Conservation (phyloP, 345 rosid species). For the Pugionium cornutum region DNA sequence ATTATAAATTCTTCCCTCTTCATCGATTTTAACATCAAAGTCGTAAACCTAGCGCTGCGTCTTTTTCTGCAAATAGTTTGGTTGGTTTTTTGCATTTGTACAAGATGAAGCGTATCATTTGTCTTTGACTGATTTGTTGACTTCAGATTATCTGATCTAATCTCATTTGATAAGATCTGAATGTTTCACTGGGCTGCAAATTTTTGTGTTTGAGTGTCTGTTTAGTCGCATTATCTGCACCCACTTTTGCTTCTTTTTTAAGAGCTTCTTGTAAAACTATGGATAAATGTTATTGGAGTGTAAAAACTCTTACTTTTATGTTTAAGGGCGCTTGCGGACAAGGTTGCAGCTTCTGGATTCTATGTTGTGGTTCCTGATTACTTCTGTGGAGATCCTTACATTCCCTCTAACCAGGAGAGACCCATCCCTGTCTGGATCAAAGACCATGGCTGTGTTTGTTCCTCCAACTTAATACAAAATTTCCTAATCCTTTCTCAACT, state of each 20-base stretch:
- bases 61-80: not conserved
- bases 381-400: conserved; percentile 56
- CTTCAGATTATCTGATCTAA: not conserved
- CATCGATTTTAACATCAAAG: not conserved
- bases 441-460: conserved; percentile 65
- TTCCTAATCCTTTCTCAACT: not conserved
- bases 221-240: conserved; percentile 7
- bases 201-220: not conserved
- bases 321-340: conserved; percentile 69
- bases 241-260: not conserved
- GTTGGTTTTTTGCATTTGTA: conserved; percentile 9
- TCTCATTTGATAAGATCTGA: not conserved
- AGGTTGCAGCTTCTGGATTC: conserved; percentile 73
- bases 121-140: not conserved
- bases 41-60: not conserved
- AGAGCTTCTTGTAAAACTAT: not conserved
- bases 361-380: conserved; percentile 76
- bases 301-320: not conserved
- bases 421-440: conserved; percentile 53
- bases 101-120: not conserved
- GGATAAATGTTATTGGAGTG: not conserved
- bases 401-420: conserved; percentile 41
- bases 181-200: too few relatives aligned
- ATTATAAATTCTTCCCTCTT: conserved; percentile 1
- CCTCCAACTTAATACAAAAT: not conserved